Conservation (phyloP, 108 stramenopile species). For the Parietichytrium sp. region DNA sequence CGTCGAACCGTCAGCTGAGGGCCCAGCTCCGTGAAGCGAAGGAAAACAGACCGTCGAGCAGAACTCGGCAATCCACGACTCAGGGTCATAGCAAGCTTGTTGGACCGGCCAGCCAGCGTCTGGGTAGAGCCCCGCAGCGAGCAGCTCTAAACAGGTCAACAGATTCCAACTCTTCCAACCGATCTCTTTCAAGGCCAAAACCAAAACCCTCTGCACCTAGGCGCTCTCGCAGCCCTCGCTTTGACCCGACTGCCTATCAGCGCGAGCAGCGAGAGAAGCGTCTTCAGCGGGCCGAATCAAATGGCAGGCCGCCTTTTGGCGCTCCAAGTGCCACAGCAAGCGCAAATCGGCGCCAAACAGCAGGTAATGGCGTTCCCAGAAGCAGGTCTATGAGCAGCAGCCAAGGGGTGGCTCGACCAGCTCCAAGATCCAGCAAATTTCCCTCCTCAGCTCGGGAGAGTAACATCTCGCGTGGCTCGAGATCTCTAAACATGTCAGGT, state of each 20-base stretch:
- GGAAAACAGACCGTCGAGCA: not conserved
- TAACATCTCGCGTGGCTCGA: not conserved
- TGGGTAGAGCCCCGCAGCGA: not conserved
- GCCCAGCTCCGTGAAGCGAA: not conserved
- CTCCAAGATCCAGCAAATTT: too few relatives aligned
- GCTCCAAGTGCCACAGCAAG: not conserved
- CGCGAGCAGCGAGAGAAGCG: conserved; percentile 36
- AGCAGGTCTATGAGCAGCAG: not conserved
- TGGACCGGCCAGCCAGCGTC: not conserved
- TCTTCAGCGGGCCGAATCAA: not conserved
- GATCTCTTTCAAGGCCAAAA: too few relatives aligned
- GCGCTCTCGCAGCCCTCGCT: not conserved
- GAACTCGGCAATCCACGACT: not conserved
- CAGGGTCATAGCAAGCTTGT: not conserved
- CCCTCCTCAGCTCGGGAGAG: too few relatives aligned
- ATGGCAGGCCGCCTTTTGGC: not conserved
- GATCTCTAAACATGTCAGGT: not conserved
- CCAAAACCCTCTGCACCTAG: not conserved
- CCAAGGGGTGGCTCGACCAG: too few relatives aligned
- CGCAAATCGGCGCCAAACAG: not conserved
- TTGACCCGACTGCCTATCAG: conserved; percentile 43
- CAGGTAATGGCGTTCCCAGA: not conserved
- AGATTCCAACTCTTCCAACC: not conserved
- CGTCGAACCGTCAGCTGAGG: conserved; percentile 3
- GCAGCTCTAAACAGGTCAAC: not conserved